phyloP scores from a whole-genome alignment of 108 stramenopile species.

The Pseudonitzschia pungens region DNA sequence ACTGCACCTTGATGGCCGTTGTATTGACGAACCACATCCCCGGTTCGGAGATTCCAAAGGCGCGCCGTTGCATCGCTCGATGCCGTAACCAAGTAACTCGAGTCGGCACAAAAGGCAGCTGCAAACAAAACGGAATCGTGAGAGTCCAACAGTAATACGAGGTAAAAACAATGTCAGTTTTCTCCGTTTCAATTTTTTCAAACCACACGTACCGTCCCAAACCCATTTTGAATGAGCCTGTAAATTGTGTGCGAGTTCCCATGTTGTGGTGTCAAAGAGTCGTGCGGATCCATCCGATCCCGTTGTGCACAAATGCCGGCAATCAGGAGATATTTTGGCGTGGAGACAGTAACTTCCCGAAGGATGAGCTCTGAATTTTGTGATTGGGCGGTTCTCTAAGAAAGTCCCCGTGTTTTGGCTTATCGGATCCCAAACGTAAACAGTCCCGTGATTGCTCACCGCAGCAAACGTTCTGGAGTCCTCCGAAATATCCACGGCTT shows the following conservation, averaged over 20 bases:
- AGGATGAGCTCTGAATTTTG: conserved; percentile 81
- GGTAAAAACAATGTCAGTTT: too few relatives aligned
- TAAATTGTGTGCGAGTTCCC: conserved; percentile 76
- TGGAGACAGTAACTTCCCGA: conserved; percentile 74
- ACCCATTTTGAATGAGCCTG: conserved; percentile 90
- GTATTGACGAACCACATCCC: conserved; percentile 90
- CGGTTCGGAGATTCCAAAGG: conserved; percentile 93
- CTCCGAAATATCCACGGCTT: conserved; percentile 83
- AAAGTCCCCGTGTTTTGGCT: conserved; percentile 19
- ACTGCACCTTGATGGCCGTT: conserved; percentile 92
- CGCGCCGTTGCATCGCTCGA: conserved; percentile 89
- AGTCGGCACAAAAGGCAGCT: conserved; percentile 94
- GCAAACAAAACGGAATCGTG: neutral
- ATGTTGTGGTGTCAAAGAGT: conserved; percentile 85
- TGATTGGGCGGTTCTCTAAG: conserved; percentile 35
- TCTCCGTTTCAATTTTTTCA: neutral
- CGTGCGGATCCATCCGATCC: conserved; percentile 89
- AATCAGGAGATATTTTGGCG: conserved; percentile 83
- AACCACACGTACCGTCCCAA: conserved; percentile 70
- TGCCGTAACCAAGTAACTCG: conserved; percentile 93
- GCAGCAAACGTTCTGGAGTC: conserved; percentile 78
- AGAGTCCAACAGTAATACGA: neutral
- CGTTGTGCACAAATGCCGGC: conserved; percentile 89
- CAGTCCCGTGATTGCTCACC: conserved; percentile 83
- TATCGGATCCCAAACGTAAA: conserved; percentile 85